A percentile compares a stretch with the other conserved stretches of the same genome.
phyloP scores from a whole-genome alignment of 2,329 filamentous ascomycete species.

The Exophiala mesophila region DNA sequence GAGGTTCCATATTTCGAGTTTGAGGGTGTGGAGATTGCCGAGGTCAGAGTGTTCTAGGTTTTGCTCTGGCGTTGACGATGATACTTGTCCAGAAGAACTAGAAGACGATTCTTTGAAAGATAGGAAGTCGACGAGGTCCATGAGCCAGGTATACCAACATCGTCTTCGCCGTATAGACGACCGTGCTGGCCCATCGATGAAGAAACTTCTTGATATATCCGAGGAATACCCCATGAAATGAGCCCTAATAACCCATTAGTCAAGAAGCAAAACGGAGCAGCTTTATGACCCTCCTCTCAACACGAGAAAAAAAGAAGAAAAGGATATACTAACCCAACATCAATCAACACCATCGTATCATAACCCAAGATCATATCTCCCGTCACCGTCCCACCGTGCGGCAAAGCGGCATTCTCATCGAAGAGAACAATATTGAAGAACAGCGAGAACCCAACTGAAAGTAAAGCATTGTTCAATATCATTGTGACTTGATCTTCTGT shows the following conservation, averaged over 20 bases:
- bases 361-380: constrained; percentile 47
- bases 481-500: constrained; percentile 55
- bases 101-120: too few relatives aligned
- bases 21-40: constrained; percentile 2
- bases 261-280: neutral
- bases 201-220: constrained; percentile 61
- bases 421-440: constrained; percentile 64
- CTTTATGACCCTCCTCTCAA: too few relatives aligned
- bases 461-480: constrained; percentile 53
- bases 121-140: too few relatives aligned
- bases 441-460: constrained; percentile 50
- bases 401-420: constrained; percentile 41
- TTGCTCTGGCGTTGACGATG: too few relatives aligned
- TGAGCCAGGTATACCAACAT: too few relatives aligned
- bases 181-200: constrained; percentile 27
- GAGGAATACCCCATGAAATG: constrained; percentile 60
- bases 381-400: constrained; percentile 36
- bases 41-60: too few relatives aligned
- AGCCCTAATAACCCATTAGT: constrained; percentile 33
- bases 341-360: constrained; percentile 58
- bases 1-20: constrained; percentile 50
- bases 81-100: too few relatives aligned
- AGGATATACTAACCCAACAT: constrained; percentile 44
- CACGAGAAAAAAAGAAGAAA: too few relatives aligned
- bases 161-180: too few relatives aligned